phyloP scores from a whole-genome alignment of 2,329 filamentous ascomycete genomes.

The Penicillium sp. region DNA sequence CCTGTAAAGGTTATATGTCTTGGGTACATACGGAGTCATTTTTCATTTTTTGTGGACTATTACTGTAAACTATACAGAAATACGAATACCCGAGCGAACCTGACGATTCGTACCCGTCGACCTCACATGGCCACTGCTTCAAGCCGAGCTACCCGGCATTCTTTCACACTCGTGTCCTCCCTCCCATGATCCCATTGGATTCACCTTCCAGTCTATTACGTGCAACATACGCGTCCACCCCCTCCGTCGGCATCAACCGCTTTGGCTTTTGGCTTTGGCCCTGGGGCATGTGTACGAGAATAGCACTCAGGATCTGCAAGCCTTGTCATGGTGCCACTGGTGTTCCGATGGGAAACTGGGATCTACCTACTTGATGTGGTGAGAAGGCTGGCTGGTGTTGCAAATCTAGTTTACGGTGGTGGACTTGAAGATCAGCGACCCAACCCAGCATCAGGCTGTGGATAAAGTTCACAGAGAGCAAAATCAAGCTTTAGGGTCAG shows the following conservation, averaged over 20 bases:
- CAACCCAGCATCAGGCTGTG: not conserved
- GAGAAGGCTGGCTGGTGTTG: not conserved
- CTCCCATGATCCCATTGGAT: not conserved
- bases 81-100: slow-evolving; percentile 18
- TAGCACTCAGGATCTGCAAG: not conserved
- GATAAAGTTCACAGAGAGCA: not conserved
- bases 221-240: slow-evolving; percentile 5
- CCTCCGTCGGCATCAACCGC: not conserved
- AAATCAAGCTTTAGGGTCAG: not conserved
- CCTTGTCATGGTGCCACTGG: not conserved
- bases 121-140: not conserved
- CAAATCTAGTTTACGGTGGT: not conserved
- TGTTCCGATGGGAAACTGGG: not conserved
- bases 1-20: not conserved
- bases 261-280: not conserved
- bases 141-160: slow-evolving; percentile 19
- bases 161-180: not conserved
- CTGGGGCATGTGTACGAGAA: not conserved
- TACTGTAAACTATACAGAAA: slow-evolving; percentile 11
- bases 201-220: not conserved
- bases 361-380: not conserved
- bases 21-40: slow-evolving; percentile 6
- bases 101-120: not conserved
- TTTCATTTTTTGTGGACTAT: slow-evolving; percentile 4
- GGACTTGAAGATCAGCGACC: slow-evolving; percentile 1